Evolutionary conservation across 2,329 filamentous ascomycete species (phyloP), one percentile per base, ranked within the genome.

Genomic region (Alternaria postmessia): DNA sequence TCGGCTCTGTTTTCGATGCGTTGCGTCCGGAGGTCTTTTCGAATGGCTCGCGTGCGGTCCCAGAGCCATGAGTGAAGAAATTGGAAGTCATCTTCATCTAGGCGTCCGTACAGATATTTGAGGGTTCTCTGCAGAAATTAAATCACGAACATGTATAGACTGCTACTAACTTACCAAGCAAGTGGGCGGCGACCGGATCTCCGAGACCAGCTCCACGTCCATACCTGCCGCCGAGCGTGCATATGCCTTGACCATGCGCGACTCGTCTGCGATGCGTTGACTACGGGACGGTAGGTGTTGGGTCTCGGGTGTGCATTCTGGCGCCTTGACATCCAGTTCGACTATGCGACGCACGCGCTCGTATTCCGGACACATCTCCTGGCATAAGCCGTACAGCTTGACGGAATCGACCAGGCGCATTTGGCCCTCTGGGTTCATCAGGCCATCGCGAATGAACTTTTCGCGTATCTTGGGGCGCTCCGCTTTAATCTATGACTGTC

Each of bases 21-120:
- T 72, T 89, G 87, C 20, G 89, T 88, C 3, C 86, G 86, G 51
- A 89, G 86, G 71, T 90, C 88, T 68, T 89, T 89, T 41, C 88
- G 84, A 59, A 90, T 85, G 5, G 86, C 87, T 47, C 88, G 82
- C 34, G 87, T 89, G 18, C 88, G 83, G 70, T 89, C 87, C 88
- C 88, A 90, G 26, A 89, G 82, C 72, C 89, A 90, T 61, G 85
- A 84, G 68, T 89, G 86, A 12, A 88, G 82, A n/a, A 68, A 72
- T 24, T 70, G 64, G 38, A 77, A 70, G 18, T 84, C 80, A 28
- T 85, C 82, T 41, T 80, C 81, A 56, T 89, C 76, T 8, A 89
- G 55, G 78, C 80, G 75, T 38, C 78, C 61, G 58, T 82, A 78
- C 16, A 84, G 74, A 59, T 82, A 81, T 42, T 81, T 75, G 65